These are phyloP conservation scores for Linum usitatissimum DNA, from an alignment of 345 rosid genomes.

Conservation along the genomic window DNA sequence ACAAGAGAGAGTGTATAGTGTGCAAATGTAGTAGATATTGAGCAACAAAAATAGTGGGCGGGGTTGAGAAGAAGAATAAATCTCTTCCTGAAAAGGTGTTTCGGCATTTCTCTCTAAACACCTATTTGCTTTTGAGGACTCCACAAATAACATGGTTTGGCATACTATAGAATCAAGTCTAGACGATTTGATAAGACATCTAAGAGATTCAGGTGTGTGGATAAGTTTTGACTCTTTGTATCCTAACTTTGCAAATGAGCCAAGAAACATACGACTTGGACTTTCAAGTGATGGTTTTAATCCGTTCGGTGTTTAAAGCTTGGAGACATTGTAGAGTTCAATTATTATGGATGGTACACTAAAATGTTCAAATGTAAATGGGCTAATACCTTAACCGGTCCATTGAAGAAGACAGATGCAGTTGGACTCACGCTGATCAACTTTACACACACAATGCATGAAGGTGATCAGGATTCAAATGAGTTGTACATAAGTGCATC, in stretches of 20 bases:
- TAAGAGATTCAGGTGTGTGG: neutral
- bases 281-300: no score
- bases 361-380: no score
- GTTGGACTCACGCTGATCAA: no score
- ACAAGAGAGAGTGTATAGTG: neutral
- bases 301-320: no score
- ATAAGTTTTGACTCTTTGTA: neutral
- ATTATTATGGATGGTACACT: no score
- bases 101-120: conserved; percentile 10
- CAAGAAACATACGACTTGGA: no score
- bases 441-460: no score
- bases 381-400: no score
- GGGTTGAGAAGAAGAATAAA: neutral
- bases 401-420: no score
- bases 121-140: conserved; percentile 4
- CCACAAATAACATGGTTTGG: conserved; percentile 11
- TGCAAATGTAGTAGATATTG: conserved; percentile 2
- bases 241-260: neutral
- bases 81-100: neutral
- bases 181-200: neutral
- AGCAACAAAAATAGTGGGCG: neutral
- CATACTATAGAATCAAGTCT: neutral
- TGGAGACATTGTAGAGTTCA: no score
- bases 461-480: no score
- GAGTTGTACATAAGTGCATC: no score